phyloP scores from a whole-genome alignment of 768 basidiomycete genomes.

The Saitozyma podzolica region DNA sequence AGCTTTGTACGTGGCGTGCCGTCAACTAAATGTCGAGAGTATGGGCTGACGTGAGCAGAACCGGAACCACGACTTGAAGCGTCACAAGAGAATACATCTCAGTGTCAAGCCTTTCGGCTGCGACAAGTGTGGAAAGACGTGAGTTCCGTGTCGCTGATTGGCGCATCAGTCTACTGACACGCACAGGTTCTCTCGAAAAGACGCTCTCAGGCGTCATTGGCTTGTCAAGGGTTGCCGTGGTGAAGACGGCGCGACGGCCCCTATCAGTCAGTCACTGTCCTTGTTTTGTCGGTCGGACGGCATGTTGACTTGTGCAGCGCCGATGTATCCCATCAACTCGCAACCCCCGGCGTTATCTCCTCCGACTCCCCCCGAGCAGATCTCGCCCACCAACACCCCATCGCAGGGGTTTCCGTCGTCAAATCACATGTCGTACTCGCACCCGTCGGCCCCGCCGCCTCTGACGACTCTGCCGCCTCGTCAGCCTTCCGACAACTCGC shows the following conservation, averaged over 20 bases:
- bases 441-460: slow-evolving; percentile 32
- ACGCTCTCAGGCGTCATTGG: slow-evolving; percentile 53
- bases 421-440: slow-evolving; percentile 22
- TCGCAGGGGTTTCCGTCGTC: not conserved
- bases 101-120: slow-evolving; percentile 53
- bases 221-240: slow-evolving; percentile 52
- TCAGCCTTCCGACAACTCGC: slow-evolving; percentile 28
- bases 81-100: slow-evolving; percentile 53
- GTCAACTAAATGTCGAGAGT: not conserved
- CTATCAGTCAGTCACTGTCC: slow-evolving; percentile 29
- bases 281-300: not conserved
- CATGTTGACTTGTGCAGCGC: slow-evolving; percentile 19
- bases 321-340: slow-evolving; percentile 34
- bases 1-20: slow-evolving; percentile 44
- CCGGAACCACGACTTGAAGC: slow-evolving; percentile 54
- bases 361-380: slow-evolving; percentile 25
- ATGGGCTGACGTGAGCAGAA: slow-evolving; percentile 32
- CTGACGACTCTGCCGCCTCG: slow-evolving; percentile 26
- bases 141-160: slow-evolving; percentile 8
- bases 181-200: slow-evolving; percentile 51
- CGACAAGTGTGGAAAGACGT: slow-evolving; percentile 52
- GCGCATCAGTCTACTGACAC: not conserved
- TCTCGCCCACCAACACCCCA: slow-evolving; percentile 11
- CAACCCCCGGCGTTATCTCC: slow-evolving; percentile 36
- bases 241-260: slow-evolving; percentile 45